Base-by-base conservation (phyloP, 371 early-diverging fungal genomes). In the Batkoa obscura region DNA sequence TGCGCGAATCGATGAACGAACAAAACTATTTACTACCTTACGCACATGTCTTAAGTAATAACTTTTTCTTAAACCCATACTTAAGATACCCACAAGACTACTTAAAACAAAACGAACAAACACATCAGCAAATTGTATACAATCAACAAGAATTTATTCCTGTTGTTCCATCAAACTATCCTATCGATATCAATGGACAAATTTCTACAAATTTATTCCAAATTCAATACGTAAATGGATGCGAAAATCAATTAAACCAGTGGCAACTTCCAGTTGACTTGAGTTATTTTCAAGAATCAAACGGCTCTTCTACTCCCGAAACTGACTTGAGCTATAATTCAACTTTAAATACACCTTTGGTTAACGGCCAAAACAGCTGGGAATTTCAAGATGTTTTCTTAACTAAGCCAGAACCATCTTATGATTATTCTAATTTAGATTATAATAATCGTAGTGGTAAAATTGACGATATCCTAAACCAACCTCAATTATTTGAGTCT, bases 381-480 rank as follows among this genome's bases (percentile, higher is more conserved):
- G 38, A 50, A 8, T 56, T 15, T 37, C 5, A 32, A 12, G 41
- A 37, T 13, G 32, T 43, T 23, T 43, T 8, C 36, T 38, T 32
- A 43, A 50, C 8, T 17, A 43, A 17, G 42, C 59, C 8, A 33
- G 50, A 5, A 59, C 45, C 32, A 50, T 58, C 31, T 38, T 43
- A 12, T 45, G 36, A 13, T 34, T 34, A 53, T 23, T 8, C 4
- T n/a, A 4, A 12, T 9, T 12, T 8, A 4, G 45, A 45, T 8
- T 12, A 45, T 15, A 8, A 3, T 45, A 9, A 4, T 4, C 10
- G 45, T 4, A 45, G 15, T n/a, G 53, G 39, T 35, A 53, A 36
- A n/a, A 53, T 53, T 32, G 23, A 23, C 38, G 38, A 39, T 30
- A 34, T 39, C 6, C 39, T 53, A 1, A 39, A 39, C 39, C 53